Base-by-base conservation (phyloP, 331 rosid species). In the Quercus tomentella region DNA sequence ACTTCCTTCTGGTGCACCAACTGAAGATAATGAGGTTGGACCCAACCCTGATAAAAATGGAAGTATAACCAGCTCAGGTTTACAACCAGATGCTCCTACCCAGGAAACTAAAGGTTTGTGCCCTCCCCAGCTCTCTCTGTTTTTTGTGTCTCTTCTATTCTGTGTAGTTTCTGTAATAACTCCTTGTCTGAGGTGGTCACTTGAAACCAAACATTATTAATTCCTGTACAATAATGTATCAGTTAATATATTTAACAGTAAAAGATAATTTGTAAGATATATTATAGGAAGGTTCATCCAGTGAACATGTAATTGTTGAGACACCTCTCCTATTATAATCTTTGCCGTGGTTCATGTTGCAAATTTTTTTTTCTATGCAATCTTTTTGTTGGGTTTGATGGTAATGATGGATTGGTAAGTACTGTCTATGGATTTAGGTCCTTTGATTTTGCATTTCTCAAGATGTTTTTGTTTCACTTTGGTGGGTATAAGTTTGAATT, bases 61-160 rank as follows among this genome's bases (percentile, higher is more conserved):
- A 30, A 81, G 85, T 77, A 70, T 71, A 62, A 58, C 84, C 23
- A 85, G 69, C 78, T 78, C 92, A 77, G 94, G 83, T 81, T 77
- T 79, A 52, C 52, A 79, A 76, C 74, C 76, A 33, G 85, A 80
- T 75, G 68, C 76, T 35, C 80, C 82, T 52, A 79, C 81, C 7
- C 82, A 77, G 79, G 86, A 81, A 82, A 78, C 75, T 74, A 77
- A 80, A 90, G 92, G 92, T 92, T 80, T 61, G 37, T 76, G 77
- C 43, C 81, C 65, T 18, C 77, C 51, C 31, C 26, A 77, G 77
- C 71, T 18, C 75, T 68, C 23, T 62, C 57, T 31, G 12, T 37
- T 70, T 68, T 84, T 76, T 49, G 21, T 23, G 71, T 56, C 28
- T 6, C 26, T 61, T 5, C 4, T 61, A 15, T 31, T 66, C 16